Evolutionary conservation across 371 early-diverging fungal genomes (phyloP).

Genomic region (Mortierella sp.): DNA sequence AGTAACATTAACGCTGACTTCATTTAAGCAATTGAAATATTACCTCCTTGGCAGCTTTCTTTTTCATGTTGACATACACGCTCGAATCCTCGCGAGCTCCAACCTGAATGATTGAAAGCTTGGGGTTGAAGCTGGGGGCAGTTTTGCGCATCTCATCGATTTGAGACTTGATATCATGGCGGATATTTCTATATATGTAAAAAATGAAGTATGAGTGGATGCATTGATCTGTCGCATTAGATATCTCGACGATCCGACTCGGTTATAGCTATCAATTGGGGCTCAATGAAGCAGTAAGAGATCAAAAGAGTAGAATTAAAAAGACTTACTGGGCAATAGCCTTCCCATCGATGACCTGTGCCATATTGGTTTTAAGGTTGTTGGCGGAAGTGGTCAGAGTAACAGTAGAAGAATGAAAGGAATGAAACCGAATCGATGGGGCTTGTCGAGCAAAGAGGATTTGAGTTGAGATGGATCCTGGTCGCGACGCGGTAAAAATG

Average conservation of each 20-base stretch:
- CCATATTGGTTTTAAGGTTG: conserved; percentile 44
- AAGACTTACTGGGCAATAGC: conserved; percentile 70
- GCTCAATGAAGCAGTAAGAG: no score
- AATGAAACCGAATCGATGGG: conserved; percentile 4
- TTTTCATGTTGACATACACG: conserved; percentile 92
- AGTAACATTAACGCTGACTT: no score
- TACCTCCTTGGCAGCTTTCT: conserved; percentile 90
- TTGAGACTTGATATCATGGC: conserved; percentile 54
- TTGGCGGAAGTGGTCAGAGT: background rate
- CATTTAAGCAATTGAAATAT: background rate
- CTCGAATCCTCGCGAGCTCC: conserved; percentile 92
- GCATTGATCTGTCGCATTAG: background rate
- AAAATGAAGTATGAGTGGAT: background rate
- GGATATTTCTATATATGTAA: conserved; percentile 28
- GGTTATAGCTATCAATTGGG: no score
- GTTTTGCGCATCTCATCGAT: conserved; percentile 54
- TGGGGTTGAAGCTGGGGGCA: conserved; percentile 77
- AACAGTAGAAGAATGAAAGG: conserved; percentile 10
- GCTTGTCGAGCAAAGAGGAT: background rate
- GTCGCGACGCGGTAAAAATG: conserved; percentile 3
- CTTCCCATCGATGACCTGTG: conserved; percentile 79
- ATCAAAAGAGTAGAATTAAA: background rate
- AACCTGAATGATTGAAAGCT: conserved; percentile 91
- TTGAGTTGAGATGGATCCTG: conserved; percentile 12
- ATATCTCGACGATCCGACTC: background rate